Conservation (phyloP, 176 grass and related monocot genomes). For the Canna indica region DNA sequence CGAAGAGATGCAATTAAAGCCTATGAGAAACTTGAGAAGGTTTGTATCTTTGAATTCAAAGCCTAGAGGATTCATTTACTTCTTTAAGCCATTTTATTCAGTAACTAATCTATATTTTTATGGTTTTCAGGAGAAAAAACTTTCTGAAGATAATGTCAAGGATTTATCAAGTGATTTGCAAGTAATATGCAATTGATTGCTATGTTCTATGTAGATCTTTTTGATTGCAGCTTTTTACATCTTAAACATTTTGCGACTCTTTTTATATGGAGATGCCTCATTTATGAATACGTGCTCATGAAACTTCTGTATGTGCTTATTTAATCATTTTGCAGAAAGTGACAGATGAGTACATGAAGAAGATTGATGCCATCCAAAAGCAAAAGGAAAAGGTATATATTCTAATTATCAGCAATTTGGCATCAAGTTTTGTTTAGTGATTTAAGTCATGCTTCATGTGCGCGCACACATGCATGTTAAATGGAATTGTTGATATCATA, state of each 20-base stretch:
- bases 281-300: slow-evolving; percentile 1
- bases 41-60: slow-evolving; percentile 25
- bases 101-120: slow-evolving; percentile 11
- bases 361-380: slow-evolving; percentile 61
- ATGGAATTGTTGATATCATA: not conserved
- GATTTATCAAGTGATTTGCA: slow-evolving; percentile 70
- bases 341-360: slow-evolving; percentile 83
- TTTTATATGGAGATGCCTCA: not conserved
- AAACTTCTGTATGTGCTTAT: slow-evolving; percentile 17
- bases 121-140: slow-evolving; percentile 72
- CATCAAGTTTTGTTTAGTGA: not conserved
- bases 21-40: slow-evolving; percentile 97
- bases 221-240: not conserved
- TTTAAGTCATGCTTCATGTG: not conserved
- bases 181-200: slow-evolving; percentile 10
- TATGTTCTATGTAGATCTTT: not conserved
- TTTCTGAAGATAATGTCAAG: slow-evolving; percentile 79
- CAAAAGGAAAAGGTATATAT: slow-evolving; percentile 52
- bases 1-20: slow-evolving; percentile 89
- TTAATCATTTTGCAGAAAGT: slow-evolving; percentile 60
- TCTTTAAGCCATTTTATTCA: slow-evolving; percentile 13
- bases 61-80: not conserved
- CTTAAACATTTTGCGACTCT: not conserved
- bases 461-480: not conserved
- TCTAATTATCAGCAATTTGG: too few species aligned